Base-by-base conservation (phyloP, 371 early-diverging fungal species). In the Actinomortierella ambigua region DNA sequence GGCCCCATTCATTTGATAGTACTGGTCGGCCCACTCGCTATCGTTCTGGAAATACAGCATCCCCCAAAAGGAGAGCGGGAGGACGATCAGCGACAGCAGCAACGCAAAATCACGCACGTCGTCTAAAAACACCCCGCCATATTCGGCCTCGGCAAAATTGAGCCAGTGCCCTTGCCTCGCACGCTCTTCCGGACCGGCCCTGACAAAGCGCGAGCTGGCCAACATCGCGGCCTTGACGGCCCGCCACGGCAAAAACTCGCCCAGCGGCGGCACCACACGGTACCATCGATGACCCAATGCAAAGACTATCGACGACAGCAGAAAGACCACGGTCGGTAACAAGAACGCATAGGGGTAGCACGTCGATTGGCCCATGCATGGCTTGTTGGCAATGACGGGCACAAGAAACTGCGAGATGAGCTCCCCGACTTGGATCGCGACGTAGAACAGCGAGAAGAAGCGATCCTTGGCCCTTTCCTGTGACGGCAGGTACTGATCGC, bases 251-350 rank as follows among this genome's bases (percentile, higher is more conserved):
- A 84, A 55, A 60, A 84, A 84, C 28, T 44, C 46, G 41, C 82
- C 80, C 17, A 57, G 53, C 20, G 85, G 79, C 18, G 85, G 85
- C 20, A 84, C 81, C 43, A 82, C 67, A 51, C 82, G 75, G 69
- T 84, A 84, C 57, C 27, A 67, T 20, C 52, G 44, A 41, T 70
- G 55, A 28, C 82, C 84, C 53, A 65, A n/a, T 22, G 69, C 55
- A 65, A 83, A 83, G 50, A 81, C 48, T 26, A 47, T 40, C 11
- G 69, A 24, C 13, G 82, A 78, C 53, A 66, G 8, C 22, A 56
- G 57, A 50, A 57, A 57, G n/a, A 49, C 14, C 7, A 57, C 28
- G 27, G 58, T 27, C 11, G 58, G 58, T 22, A 57, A 9, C 3
- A 39, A 48, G 40, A 57, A 57, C 0, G 58, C 58, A 8, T 34